These are phyloP conservation scores for Talaromyces sp. DNA, from an alignment of 2,329 filamentous ascomycete genomes.

Conservation along the genomic window DNA sequence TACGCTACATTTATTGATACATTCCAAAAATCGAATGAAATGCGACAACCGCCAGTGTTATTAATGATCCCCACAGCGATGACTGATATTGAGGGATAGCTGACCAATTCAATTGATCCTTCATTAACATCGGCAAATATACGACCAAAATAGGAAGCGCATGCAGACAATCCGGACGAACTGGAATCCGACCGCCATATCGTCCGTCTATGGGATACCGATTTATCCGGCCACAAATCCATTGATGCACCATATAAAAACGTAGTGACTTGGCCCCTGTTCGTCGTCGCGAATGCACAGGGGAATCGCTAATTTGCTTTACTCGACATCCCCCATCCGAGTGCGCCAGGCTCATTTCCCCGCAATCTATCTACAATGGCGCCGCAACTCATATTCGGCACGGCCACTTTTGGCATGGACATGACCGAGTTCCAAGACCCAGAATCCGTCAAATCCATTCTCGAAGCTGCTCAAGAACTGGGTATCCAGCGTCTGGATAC, in stretches of 20 bases:
- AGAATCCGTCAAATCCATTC: constrained; percentile 3
- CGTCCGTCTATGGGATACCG: background rate
- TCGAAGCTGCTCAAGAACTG: background rate
- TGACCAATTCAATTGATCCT: too few species aligned
- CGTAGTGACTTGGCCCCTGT: too few species aligned
- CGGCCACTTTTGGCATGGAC: constrained; percentile 2
- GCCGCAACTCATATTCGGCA: constrained; percentile 11
- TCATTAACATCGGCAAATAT: too few species aligned
- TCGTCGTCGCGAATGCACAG: background rate
- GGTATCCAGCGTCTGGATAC: constrained; percentile 17
- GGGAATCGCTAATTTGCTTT: background rate
- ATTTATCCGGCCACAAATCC: background rate
- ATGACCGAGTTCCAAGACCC: background rate
- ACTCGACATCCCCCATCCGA: too few species aligned
- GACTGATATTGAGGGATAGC: too few species aligned
- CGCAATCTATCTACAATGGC: background rate
- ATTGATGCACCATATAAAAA: too few species aligned
- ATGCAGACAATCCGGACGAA: background rate
- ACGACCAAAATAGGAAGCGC: background rate
- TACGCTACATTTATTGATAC: too few species aligned
- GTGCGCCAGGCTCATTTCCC: background rate
- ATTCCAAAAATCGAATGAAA: too few species aligned
- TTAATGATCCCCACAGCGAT: too few species aligned
- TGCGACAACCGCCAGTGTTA: too few species aligned
- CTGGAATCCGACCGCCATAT: background rate